A percentile compares a stretch with the other conserved stretches of the same genome.
Conservation (phyloP, 2,329 filamentous ascomycete genomes). For the Nemania bipapillata region DNA sequence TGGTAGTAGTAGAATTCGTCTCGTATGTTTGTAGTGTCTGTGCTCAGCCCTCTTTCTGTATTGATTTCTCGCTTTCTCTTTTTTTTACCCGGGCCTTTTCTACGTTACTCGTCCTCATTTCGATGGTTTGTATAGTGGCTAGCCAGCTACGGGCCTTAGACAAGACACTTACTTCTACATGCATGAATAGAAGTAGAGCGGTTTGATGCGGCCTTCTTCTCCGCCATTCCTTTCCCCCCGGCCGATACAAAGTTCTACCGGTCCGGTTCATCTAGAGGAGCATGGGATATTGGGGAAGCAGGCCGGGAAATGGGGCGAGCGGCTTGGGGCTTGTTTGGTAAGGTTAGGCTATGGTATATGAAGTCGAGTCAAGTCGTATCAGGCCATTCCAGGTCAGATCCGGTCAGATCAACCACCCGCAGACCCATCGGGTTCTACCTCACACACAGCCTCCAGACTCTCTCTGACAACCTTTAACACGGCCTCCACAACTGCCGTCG, state of each 20-base stretch:
- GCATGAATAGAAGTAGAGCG: neutral
- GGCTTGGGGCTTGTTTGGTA: neutral
- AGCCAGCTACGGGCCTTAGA: neutral
- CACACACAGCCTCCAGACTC: conserved; percentile 64
- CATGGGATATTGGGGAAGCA: neutral
- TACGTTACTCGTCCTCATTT: neutral
- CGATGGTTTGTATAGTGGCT: neutral
- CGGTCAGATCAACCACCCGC: conserved; percentile 34
- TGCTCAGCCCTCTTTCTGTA: neutral
- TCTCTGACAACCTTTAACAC: conserved; percentile 69
- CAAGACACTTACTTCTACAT: neutral
- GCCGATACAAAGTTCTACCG: conserved; percentile 9
- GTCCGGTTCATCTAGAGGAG: neutral
- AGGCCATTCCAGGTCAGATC: neutral
- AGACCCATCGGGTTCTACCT: conserved; percentile 51
- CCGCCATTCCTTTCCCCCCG: neutral
- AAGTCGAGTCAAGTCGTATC: neutral
- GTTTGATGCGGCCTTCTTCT: neutral
- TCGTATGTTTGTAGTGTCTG: neutral
- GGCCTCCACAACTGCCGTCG: conserved; percentile 69
- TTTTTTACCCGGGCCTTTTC: neutral
- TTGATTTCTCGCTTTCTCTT: neutral
- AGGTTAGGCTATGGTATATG: neutral
- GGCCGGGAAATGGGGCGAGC: neutral
- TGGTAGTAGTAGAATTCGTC: neutral